These are phyloP conservation scores for Tetratostichococcus sp. DNA, from an alignment of 139 green algal species.

Conservation along the genomic window DNA sequence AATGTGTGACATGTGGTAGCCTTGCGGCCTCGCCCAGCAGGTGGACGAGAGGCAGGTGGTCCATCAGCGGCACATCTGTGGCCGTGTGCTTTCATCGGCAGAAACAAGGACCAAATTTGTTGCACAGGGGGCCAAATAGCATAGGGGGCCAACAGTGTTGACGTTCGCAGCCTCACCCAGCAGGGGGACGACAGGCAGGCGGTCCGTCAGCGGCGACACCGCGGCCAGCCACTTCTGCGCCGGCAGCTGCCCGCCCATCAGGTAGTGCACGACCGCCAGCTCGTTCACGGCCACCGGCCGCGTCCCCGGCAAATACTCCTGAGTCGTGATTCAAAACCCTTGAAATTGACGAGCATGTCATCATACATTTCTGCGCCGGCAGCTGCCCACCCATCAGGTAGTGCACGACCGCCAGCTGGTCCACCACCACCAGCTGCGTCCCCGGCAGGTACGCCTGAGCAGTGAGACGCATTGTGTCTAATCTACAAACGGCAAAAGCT, in stretches of 20 bases:
- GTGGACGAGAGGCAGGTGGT: too few species aligned
- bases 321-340: too few species aligned
- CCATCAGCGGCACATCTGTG: too few species aligned
- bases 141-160: too few species aligned
- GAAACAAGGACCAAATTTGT: too few species aligned
- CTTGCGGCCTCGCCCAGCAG: too few species aligned
- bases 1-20: too few species aligned
- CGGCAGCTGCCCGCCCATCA: constrained; percentile 40
- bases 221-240: constrained; percentile 55
- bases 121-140: too few species aligned
- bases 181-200: constrained; percentile 55
- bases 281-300: constrained; percentile 64
- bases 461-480: too few species aligned
- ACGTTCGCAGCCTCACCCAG: too few species aligned
- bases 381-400: constrained; percentile 46
- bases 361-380: constrained; percentile 50
- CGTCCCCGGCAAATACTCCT: constrained; percentile 64
- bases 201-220: not conserved
- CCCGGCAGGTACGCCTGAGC: constrained; percentile 63
- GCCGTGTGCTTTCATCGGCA: too few species aligned
- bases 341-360: too few species aligned
- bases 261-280: constrained; percentile 55
- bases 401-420: constrained; percentile 64
- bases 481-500: constrained; percentile 11
- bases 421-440: constrained; percentile 50